Evolutionary conservation across 2,329 filamentous ascomycete genomes (phyloP).

Genomic region (Cercospora canescens): DNA sequence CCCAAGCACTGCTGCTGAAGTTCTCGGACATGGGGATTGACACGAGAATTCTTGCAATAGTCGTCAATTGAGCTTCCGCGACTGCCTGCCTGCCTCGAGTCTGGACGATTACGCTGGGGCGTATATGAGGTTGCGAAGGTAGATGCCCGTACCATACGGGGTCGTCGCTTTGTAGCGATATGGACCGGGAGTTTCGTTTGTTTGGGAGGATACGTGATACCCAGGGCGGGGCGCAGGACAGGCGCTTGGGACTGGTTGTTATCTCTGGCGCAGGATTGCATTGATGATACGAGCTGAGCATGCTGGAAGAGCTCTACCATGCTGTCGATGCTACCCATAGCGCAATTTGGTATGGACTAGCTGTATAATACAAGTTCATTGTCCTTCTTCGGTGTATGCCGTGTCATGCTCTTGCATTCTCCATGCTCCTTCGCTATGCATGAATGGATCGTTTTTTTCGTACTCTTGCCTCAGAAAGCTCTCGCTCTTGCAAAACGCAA

Average conservation of each 20-base stretch:
- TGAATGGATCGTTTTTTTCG: slow-evolving; percentile 3
- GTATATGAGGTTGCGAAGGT: slow-evolving; percentile 22
- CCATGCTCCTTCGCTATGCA: slow-evolving; percentile 6
- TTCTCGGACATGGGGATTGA: not conserved
- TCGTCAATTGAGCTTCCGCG: slow-evolving; percentile 38
- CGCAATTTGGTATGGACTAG: not conserved
- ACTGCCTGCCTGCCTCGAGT: slow-evolving; percentile 37
- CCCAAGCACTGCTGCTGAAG: not conserved
- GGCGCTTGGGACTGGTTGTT: not conserved
- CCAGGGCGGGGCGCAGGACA: not conserved
- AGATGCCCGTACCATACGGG: not conserved
- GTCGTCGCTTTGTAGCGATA: not conserved
- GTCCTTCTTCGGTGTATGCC: not conserved
- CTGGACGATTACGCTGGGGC: slow-evolving; percentile 37
- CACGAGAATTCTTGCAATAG: slow-evolving; percentile 18
- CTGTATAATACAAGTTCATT: slow-evolving; percentile 6
- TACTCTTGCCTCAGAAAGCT: not conserved
- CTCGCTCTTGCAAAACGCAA: slow-evolving; percentile 21
- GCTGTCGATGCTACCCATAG: not conserved
- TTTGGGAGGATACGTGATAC: not conserved
- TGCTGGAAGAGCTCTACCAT: not conserved
- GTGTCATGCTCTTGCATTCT: not conserved
- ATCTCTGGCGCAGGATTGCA: not conserved
- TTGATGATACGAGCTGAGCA: not conserved
- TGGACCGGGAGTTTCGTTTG: not conserved